Conservation (phyloP, 2,329 filamentous ascomycete genomes). For the Neoascochyta sp. region DNA sequence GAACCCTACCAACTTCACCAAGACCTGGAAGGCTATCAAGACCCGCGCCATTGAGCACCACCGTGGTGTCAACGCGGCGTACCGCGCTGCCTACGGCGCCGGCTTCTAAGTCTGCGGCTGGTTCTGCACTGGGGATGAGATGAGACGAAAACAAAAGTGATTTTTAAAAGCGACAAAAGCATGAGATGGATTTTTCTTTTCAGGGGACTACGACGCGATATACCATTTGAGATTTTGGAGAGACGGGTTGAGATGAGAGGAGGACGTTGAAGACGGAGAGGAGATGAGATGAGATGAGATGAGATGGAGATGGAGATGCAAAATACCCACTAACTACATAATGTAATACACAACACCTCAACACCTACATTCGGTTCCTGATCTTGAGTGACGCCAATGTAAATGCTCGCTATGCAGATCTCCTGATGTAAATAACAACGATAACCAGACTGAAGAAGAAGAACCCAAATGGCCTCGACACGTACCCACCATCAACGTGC, state of each 20-base stretch:
- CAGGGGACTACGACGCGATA: constrained; percentile 9
- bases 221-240: constrained; percentile 7
- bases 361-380: not conserved
- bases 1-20: constrained; percentile 18
- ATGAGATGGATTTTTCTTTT: constrained; percentile 12
- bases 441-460: too few relatives aligned
- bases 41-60: constrained; percentile 31
- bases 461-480: too few relatives aligned
- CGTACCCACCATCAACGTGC: too few relatives aligned
- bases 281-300: too few relatives aligned
- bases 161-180: constrained; percentile 4
- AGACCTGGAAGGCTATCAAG: constrained; percentile 25
- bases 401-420: too few relatives aligned
- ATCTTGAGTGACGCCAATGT: too few relatives aligned
- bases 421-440: too few relatives aligned
- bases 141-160: constrained; percentile 6
- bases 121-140: not conserved
- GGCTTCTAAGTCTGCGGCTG: constrained; percentile 2
- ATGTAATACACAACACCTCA: not conserved
- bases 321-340: not conserved
- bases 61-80: constrained; percentile 23
- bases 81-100: constrained; percentile 12
- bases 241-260: too few relatives aligned
- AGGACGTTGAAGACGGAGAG: too few relatives aligned
- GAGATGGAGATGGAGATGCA: too few relatives aligned